Evolutionary conservation across 2,329 filamentous ascomycete genomes (phyloP).

Genomic region (Aureobasidium musti): DNA sequence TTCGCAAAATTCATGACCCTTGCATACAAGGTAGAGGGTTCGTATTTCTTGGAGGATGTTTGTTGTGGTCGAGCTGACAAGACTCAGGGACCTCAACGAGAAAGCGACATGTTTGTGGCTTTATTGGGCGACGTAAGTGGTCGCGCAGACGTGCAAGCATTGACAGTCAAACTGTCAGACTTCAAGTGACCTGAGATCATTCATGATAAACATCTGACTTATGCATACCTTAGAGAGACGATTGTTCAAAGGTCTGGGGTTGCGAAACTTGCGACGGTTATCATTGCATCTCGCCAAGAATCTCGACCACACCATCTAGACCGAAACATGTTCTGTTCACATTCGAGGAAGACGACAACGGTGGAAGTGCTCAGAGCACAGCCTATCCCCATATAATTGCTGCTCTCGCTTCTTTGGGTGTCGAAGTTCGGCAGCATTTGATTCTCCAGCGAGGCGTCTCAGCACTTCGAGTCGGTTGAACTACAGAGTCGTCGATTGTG

Average conservation of each 20-base stretch:
- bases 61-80: not conserved
- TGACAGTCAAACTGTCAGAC: not conserved
- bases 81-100: not conserved
- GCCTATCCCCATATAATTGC: no score
- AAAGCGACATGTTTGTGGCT: not conserved
- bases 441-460: not conserved
- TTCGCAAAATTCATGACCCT: not conserved
- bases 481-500: not conserved
- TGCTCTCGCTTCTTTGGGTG: not conserved
- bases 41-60: not conserved
- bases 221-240: not conserved
- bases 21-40: not conserved
- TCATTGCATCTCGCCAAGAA: not conserved
- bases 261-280: conserved; percentile 1
- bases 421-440: not conserved
- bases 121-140: not conserved
- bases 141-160: not conserved
- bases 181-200: not conserved
- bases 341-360: not conserved
- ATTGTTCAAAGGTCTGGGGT: not conserved
- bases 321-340: not conserved
- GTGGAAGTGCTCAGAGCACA: not conserved
- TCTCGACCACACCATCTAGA: not conserved
- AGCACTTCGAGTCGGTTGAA: not conserved
- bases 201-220: not conserved